phyloP scores from a whole-genome alignment of 305 asterid species.

The Striga hermonthica region DNA sequence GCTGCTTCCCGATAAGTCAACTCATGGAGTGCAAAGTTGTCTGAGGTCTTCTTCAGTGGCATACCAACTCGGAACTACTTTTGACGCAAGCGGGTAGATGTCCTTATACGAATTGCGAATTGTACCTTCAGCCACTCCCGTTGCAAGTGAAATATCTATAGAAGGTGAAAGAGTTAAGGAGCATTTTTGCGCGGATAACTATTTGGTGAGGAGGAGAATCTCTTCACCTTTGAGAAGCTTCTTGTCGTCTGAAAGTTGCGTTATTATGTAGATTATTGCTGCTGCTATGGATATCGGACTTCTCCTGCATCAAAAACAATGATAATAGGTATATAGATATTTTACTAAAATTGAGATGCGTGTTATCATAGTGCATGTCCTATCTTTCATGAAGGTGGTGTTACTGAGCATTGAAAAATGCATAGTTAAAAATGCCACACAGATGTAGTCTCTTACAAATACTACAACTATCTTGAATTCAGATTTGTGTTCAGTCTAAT shows the following conservation, averaged over 20 bases:
- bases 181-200: background rate
- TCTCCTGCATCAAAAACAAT: slow-evolving; percentile 29
- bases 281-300: slow-evolving; percentile 34
- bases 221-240: slow-evolving; percentile 25
- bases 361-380: too few species aligned
- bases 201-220: background rate
- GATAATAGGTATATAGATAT: too few species aligned
- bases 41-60: slow-evolving; percentile 22
- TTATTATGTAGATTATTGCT: slow-evolving; percentile 27
- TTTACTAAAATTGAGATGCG: too few species aligned
- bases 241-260: slow-evolving; percentile 29
- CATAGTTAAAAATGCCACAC: too few species aligned
- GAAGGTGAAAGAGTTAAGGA: background rate
- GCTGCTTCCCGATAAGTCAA: background rate
- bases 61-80: slow-evolving; percentile 27
- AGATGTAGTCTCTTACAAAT: too few species aligned
- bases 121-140: slow-evolving; percentile 32
- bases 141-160: slow-evolving; percentile 31
- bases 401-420: too few species aligned
- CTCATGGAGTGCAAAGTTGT: slow-evolving; percentile 27
- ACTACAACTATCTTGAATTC: too few species aligned
- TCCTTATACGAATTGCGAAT: slow-evolving; percentile 30
- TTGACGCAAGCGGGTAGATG: slow-evolving; percentile 19
- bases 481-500: too few species aligned
- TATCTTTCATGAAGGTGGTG: too few species aligned